Conservation (phyloP, 306 rosid species). For the Oemleria cerasiformis region DNA sequence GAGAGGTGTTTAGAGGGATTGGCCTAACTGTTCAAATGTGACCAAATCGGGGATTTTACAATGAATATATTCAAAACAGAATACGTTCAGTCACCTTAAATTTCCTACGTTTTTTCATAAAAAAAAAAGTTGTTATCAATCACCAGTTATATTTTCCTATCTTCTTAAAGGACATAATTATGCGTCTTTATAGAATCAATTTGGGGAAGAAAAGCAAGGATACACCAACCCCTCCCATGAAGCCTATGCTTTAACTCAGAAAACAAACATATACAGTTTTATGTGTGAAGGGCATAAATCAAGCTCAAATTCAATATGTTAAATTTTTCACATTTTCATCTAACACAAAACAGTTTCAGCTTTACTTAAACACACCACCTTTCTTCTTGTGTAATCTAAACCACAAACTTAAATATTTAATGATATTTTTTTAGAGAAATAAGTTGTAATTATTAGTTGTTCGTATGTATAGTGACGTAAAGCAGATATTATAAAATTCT, state of each 20-base stretch:
- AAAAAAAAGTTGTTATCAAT: no score
- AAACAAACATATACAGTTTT: neutral
- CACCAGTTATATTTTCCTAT: neutral
- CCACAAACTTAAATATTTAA: neutral
- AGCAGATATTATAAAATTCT: neutral
- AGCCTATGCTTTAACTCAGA: neutral
- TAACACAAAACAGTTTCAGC: no score
- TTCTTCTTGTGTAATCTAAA: no score
- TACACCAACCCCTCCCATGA: neutral
- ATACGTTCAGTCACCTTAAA: neutral
- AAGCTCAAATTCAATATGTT: no score
- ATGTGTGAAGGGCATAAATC: neutral
- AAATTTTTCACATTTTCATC: no score
- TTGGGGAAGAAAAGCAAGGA: neutral
- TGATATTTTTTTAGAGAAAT: neutral
- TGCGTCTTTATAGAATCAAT: neutral
- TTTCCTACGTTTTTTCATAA: neutral
- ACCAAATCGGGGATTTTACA: neutral
- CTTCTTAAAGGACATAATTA: neutral
- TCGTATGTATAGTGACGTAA: no score
- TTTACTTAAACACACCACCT: no score
- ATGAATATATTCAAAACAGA: neutral
- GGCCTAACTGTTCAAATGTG: neutral
- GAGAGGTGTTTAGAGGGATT: no score
- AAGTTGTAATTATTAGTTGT: no score